Evolutionary conservation across 1,284 basidiomycete genomes (phyloP).

Genomic region (Ganoderma resinaceum): DNA sequence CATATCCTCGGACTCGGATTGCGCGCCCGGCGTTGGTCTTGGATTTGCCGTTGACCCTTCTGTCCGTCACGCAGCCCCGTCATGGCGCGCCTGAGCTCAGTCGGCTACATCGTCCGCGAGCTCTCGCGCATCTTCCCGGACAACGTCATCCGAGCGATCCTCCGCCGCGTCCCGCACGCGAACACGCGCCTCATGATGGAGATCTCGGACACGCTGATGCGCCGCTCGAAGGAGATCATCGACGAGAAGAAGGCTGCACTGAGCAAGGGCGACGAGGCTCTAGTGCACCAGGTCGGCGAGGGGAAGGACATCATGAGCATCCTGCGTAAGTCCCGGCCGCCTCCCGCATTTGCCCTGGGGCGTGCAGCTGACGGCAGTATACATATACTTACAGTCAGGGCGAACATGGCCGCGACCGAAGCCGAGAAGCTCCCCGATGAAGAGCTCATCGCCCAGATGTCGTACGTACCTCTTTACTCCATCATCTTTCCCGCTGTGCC

Average conservation of each 20-base stretch:
- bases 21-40: neutral
- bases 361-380: neutral
- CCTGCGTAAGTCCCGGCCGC: slow-evolving; percentile 34
- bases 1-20: neutral
- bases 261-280: slow-evolving; percentile 34
- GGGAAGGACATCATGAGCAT: slow-evolving; percentile 57
- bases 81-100: slow-evolving; percentile 9
- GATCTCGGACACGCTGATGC: slow-evolving; percentile 47
- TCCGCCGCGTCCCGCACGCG: slow-evolving; percentile 8
- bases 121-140: slow-evolving; percentile 20
- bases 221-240: slow-evolving; percentile 47
- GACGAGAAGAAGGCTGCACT: slow-evolving; percentile 44
- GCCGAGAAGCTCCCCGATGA: slow-evolving; percentile 23
- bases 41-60: neutral
- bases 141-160: slow-evolving; percentile 15
- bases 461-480: slow-evolving; percentile 27
- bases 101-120: slow-evolving; percentile 16
- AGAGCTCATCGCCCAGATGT: slow-evolving; percentile 38
- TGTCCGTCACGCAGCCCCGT: slow-evolving; percentile 16
- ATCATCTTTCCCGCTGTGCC: neutral
- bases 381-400: slow-evolving; percentile 32
- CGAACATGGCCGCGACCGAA: slow-evolving; percentile 32
- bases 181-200: slow-evolving; percentile 12
- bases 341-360: neutral
- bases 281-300: slow-evolving; percentile 36